Evolutionary conservation across 805 yeast species (phyloP).

Genomic region (Candida verbasci): DNA sequence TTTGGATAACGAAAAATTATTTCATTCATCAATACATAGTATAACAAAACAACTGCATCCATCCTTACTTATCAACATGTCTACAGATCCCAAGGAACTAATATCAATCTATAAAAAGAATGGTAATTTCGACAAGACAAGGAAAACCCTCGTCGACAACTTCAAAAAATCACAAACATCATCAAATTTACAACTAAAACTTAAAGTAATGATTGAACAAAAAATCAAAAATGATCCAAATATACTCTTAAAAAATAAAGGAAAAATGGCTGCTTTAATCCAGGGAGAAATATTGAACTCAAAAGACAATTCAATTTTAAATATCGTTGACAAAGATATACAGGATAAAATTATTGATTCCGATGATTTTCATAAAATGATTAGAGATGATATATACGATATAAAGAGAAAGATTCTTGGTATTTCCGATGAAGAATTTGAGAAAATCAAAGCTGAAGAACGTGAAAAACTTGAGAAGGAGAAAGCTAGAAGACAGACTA

Average conservation of each 20-base stretch:
- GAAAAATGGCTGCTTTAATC: constrained; percentile 47
- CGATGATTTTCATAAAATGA: constrained; percentile 31
- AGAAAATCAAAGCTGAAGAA: constrained; percentile 10
- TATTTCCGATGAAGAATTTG: constrained; percentile 35
- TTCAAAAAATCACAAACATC: constrained; percentile 40
- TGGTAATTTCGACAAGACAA: constrained; percentile 45
- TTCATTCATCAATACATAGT: too few species aligned
- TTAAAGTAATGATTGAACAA: constrained; percentile 40
- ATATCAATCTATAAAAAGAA: constrained; percentile 41
- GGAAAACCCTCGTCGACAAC: constrained; percentile 39
- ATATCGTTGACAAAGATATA: constrained; percentile 41
- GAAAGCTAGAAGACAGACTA: constrained; percentile 11
- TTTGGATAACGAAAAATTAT: too few species aligned
- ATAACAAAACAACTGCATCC: too few species aligned
- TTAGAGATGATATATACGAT: constrained; percentile 30
- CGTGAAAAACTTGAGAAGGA: constrained; percentile 7
- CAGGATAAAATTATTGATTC: constrained; percentile 41
- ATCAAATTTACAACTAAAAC: constrained; percentile 33
- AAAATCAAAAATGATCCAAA: constrained; percentile 47
- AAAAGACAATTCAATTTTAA: constrained; percentile 17
- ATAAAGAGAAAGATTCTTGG: constrained; percentile 29
- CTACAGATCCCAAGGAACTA: constrained; percentile 39
- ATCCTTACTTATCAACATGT: too few species aligned
- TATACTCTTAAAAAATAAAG: constrained; percentile 44
- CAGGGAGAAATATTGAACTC: constrained; percentile 45